phyloP scores from a whole-genome alignment of 1,284 basidiomycete genomes.

The Cerrena zonata region DNA sequence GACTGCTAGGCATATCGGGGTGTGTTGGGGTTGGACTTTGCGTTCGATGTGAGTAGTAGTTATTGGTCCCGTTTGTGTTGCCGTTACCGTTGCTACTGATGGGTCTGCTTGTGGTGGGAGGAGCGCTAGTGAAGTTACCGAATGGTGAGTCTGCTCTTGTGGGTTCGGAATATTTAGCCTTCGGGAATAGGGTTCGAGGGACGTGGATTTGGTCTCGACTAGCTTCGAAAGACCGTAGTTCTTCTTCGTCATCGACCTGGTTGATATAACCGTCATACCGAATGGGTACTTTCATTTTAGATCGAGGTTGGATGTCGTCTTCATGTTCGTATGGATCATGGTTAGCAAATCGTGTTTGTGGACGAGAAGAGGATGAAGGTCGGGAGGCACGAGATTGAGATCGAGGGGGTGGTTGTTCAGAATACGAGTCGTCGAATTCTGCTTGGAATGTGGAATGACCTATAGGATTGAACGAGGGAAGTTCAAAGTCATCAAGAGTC shows the following conservation, averaged over 20 bases:
- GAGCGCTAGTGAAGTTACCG: too few species aligned
- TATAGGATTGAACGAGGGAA: slow-evolving; percentile 29
- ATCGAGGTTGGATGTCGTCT: slow-evolving; percentile 3
- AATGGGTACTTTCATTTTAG: slow-evolving; percentile 26
- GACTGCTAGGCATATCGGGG: not conserved
- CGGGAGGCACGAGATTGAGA: not conserved
- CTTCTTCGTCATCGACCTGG: slow-evolving; percentile 43
- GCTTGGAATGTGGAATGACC: slow-evolving; percentile 4
- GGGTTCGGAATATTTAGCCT: not conserved
- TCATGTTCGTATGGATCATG: slow-evolving; percentile 7
- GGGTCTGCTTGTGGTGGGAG: too few species aligned
- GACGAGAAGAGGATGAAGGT: slow-evolving; percentile 1
- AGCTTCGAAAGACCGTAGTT: slow-evolving; percentile 44
- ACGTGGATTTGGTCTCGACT: slow-evolving; percentile 6
- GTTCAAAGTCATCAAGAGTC: slow-evolving; percentile 19
- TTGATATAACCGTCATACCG: slow-evolving; percentile 51
- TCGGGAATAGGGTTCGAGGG: not conserved
- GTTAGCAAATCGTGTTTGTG: too few species aligned
- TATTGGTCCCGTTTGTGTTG: too few species aligned
- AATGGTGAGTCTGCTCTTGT: too few species aligned
- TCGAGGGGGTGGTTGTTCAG: slow-evolving; percentile 3
- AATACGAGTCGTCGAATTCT: not conserved
- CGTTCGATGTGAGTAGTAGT: too few species aligned
- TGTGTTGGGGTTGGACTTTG: too few species aligned
- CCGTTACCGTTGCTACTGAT: too few species aligned